A percentile compares a stretch with the other conserved stretches of the same genome.
These are phyloP conservation scores for Umbilicaria muhlenbergii DNA, from an alignment of 495 filamentous ascomycete species.

Conservation along the genomic window DNA sequence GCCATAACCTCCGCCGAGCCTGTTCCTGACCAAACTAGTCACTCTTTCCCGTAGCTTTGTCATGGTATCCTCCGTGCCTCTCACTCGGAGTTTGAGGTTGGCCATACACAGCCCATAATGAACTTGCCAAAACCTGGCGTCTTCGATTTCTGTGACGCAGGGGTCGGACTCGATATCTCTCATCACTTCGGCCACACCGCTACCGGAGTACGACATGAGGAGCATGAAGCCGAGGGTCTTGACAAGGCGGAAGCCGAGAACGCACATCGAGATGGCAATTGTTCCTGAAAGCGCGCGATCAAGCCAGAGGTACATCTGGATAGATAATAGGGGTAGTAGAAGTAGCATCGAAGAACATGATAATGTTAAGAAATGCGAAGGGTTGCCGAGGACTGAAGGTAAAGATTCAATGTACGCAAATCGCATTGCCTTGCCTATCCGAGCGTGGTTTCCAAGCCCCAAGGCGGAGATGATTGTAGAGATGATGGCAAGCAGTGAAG, in stretches of 20 bases:
- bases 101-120: slow-evolving; percentile 96
- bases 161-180: slow-evolving; percentile 71
- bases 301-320: slow-evolving; percentile 59
- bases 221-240: slow-evolving; percentile 81
- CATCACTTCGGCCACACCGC: slow-evolving; percentile 58
- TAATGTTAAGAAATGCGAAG: slow-evolving; percentile 84
- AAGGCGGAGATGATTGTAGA: slow-evolving; percentile 81
- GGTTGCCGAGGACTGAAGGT: slow-evolving; percentile 72
- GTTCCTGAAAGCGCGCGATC: slow-evolving; percentile 67
- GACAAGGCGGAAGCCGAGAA: slow-evolving; percentile 66
- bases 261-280: slow-evolving; percentile 75
- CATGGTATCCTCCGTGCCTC: slow-evolving; percentile 49
- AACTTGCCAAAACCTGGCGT: slow-evolving; percentile 95
- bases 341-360: slow-evolving; percentile 69
- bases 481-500: slow-evolving; percentile 71
- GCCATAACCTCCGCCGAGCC: slow-evolving; percentile 78
- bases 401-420: slow-evolving; percentile 72
- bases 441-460: slow-evolving; percentile 75
- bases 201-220: slow-evolving; percentile 69
- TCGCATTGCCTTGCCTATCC: slow-evolving; percentile 74
- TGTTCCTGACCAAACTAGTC: slow-evolving; percentile 63
- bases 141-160: slow-evolving; percentile 59
- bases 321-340: slow-evolving; percentile 64
- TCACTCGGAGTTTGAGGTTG: slow-evolving; percentile 65
- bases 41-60: slow-evolving; percentile 56